These are phyloP conservation scores for Eimeria mitis DNA, from an alignment of 169 alveolate species.

Conservation along the genomic window DNA sequence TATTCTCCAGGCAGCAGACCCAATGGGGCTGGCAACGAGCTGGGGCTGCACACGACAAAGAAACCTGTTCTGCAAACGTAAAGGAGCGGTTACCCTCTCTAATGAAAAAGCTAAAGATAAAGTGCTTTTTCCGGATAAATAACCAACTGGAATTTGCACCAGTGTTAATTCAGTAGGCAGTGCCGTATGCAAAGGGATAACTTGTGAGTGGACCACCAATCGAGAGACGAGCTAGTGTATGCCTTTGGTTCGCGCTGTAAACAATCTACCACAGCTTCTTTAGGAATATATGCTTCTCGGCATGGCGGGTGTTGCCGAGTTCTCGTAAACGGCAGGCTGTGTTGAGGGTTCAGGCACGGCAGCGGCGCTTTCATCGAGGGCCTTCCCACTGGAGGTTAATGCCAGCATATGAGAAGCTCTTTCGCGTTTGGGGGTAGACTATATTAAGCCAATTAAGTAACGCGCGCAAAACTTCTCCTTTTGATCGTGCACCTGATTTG, in stretches of 20 bases:
- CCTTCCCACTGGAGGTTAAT: background rate
- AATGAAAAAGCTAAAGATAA: no score
- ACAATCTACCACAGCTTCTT: background rate
- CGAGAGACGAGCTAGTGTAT: background rate
- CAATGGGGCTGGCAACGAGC: slow-evolving; percentile 8
- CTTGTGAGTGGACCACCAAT: background rate
- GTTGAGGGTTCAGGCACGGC: background rate
- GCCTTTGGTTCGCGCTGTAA: background rate
- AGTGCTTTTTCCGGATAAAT: background rate
- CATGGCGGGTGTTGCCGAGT: background rate
- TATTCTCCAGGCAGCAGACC: background rate
- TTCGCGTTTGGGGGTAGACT: background rate
- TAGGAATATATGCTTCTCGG: background rate
- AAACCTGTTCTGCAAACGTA: background rate
- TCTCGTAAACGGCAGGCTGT: background rate
- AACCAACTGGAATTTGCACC: background rate
- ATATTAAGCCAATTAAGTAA: background rate
- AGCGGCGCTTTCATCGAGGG: background rate
- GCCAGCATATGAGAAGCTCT: background rate
- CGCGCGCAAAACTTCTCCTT: background rate
- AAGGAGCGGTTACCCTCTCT: background rate
- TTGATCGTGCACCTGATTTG: background rate
- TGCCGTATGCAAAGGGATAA: background rate
- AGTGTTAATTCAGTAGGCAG: background rate
- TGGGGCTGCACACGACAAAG: slow-evolving; percentile 6